Percentiles rank a stretch among this genome's conserved stretches.
Conservation (phyloP, 2,329 filamentous ascomycete species). For the Fusarium subglutinans region DNA sequence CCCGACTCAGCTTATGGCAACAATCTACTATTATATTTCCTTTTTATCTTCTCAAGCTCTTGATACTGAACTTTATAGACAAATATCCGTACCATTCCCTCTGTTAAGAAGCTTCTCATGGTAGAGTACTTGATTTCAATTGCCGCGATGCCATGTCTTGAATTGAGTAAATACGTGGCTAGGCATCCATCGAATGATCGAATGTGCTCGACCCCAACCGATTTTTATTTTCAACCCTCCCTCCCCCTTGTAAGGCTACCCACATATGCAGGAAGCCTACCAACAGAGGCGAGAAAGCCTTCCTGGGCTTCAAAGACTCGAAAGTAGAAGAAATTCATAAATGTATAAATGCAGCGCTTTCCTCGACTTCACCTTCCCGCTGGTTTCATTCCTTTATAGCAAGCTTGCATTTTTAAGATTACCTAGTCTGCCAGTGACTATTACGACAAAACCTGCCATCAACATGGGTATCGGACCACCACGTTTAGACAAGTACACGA, state of each 20-base stretch:
- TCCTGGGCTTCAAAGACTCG: background rate
- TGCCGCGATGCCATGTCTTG: background rate
- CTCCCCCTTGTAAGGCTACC: background rate
- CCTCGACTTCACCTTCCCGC: background rate
- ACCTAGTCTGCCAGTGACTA: background rate
- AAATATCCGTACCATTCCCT: background rate
- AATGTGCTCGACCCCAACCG: background rate
- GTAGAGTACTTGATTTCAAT: background rate
- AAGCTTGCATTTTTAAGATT: background rate
- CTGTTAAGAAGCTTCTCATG: background rate
- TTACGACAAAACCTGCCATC: background rate
- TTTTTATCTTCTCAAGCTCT: background rate
- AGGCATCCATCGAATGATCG: background rate
- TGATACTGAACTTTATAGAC: background rate
- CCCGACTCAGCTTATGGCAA: background rate
- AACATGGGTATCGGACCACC: conserved; percentile 27
- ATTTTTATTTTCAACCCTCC: background rate
- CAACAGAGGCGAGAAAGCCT: background rate
- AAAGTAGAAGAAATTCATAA: background rate
- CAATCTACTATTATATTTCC: background rate
- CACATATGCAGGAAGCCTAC: background rate
- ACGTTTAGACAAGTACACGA: conserved; percentile 11
- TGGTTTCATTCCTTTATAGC: background rate
- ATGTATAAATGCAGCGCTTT: background rate
- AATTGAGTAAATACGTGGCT: background rate